Evolutionary conservation across 2,329 filamentous ascomycete genomes (phyloP).

Genomic region (Botrytis fragariae): DNA sequence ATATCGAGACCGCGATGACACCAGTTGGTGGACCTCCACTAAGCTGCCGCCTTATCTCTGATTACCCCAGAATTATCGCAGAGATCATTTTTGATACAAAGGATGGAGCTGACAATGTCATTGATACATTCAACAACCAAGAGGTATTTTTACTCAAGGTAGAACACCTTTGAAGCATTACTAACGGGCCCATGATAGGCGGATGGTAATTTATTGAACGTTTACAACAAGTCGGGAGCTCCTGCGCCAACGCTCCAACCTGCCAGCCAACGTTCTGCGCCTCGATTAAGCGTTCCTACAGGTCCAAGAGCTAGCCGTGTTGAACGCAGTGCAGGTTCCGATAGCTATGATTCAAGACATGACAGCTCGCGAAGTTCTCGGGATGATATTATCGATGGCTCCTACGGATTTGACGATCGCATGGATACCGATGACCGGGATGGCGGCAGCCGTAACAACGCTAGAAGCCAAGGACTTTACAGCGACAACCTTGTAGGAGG

Average conservation of each 20-base stretch:
- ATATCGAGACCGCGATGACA: slow-evolving; percentile 80
- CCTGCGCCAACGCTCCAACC: slow-evolving; percentile 13
- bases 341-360: slow-evolving; percentile 31
- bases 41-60: slow-evolving; percentile 66
- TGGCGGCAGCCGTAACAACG: slow-evolving; percentile 19
- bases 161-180: not conserved
- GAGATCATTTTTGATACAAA: slow-evolving; percentile 73
- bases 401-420: slow-evolving; percentile 39
- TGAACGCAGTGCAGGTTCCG: slow-evolving; percentile 27
- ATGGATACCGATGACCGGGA: slow-evolving; percentile 38
- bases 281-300: slow-evolving; percentile 26
- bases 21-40: slow-evolving; percentile 67
- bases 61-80: slow-evolving; percentile 69
- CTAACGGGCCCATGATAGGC: slow-evolving; percentile 49
- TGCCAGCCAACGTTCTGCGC: slow-evolving; percentile 1
- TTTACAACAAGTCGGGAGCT: slow-evolving; percentile 62
- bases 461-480: slow-evolving; percentile 32
- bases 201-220: slow-evolving; percentile 70
- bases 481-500: slow-evolving; percentile 36
- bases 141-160: slow-evolving; percentile 51
- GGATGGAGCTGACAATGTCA: slow-evolving; percentile 70
- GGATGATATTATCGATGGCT: slow-evolving; percentile 38
- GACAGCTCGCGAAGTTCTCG: slow-evolving; percentile 25
- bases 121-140: slow-evolving; percentile 75
- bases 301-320: slow-evolving; percentile 36